Evolutionary conservation across 225 moss, liverwort and hornwort species (phyloP).

Genomic region (Pleurozium schreberi): DNA sequence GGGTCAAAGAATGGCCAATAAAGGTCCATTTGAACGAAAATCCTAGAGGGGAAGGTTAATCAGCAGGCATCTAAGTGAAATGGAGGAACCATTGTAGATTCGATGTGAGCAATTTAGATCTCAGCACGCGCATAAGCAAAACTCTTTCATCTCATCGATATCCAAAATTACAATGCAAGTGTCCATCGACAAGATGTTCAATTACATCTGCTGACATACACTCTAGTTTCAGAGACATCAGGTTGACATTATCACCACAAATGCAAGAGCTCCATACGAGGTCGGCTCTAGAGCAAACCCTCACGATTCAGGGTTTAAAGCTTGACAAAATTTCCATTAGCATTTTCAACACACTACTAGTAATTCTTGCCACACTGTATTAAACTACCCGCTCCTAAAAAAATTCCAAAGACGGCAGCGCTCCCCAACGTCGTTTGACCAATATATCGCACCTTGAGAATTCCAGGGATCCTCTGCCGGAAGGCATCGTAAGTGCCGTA

Average conservation of each 20-base stretch:
- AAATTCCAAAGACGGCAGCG: slow-evolving; percentile 91
- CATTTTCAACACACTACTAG: background rate
- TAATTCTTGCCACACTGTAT: slow-evolving; percentile 92
- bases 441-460: slow-evolving; percentile 88
- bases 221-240: background rate
- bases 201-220: background rate
- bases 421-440: slow-evolving; percentile 91
- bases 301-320: background rate
- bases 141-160: background rate
- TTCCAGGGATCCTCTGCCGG: slow-evolving; percentile 73
- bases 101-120: background rate
- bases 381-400: slow-evolving; percentile 80
- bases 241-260: background rate
- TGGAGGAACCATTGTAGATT: background rate
- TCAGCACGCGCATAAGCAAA: background rate
- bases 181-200: background rate
- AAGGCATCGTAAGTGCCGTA: slow-evolving; percentile 92
- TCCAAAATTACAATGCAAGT: background rate
- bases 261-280: background rate
- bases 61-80: background rate
- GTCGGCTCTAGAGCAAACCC: background rate
- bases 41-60: background rate
- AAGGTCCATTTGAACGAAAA: background rate
- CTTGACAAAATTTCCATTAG: background rate
- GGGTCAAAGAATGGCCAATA: background rate